Conservation (phyloP, 129 eudicot genomes). For the Flaveria sonorensis region DNA sequence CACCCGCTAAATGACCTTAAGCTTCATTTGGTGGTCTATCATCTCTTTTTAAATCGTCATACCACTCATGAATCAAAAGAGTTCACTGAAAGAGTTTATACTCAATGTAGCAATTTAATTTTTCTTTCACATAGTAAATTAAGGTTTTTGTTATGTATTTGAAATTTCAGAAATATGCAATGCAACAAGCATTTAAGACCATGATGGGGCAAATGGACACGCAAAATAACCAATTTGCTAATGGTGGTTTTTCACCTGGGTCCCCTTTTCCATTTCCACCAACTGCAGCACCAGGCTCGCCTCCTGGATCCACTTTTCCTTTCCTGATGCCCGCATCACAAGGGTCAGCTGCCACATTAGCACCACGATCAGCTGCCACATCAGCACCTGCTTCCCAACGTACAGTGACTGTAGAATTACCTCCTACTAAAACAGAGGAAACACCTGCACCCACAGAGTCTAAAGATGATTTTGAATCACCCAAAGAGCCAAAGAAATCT, state of each 20-base stretch:
- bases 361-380: not conserved
- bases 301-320: slow-evolving; percentile 66
- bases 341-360: slow-evolving; percentile 38
- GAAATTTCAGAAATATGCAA: slow-evolving; percentile 80
- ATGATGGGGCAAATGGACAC: slow-evolving; percentile 82
- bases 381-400: slow-evolving; percentile 58
- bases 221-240: slow-evolving; percentile 76
- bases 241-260: slow-evolving; percentile 62
- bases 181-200: slow-evolving; percentile 95
- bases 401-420: slow-evolving; percentile 61
- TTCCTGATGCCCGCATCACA: slow-evolving; percentile 53
- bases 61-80: no score
- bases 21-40: no score
- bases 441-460: slow-evolving; percentile 32
- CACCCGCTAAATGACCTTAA: no score
- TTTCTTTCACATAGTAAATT: not conserved
- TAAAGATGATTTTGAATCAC: slow-evolving; percentile 43
- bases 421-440: slow-evolving; percentile 58
- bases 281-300: slow-evolving; percentile 42
- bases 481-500: slow-evolving; percentile 58
- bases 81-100: no score
- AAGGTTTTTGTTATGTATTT: not conserved
- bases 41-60: no score
- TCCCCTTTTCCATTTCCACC: slow-evolving; percentile 77
- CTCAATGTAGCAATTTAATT: not conserved